A percentile compares a stretch with the other conserved stretches of the same genome.
phyloP scores from a whole-genome alignment of 2,329 filamentous ascomycete species.

The Periconia digitata region DNA sequence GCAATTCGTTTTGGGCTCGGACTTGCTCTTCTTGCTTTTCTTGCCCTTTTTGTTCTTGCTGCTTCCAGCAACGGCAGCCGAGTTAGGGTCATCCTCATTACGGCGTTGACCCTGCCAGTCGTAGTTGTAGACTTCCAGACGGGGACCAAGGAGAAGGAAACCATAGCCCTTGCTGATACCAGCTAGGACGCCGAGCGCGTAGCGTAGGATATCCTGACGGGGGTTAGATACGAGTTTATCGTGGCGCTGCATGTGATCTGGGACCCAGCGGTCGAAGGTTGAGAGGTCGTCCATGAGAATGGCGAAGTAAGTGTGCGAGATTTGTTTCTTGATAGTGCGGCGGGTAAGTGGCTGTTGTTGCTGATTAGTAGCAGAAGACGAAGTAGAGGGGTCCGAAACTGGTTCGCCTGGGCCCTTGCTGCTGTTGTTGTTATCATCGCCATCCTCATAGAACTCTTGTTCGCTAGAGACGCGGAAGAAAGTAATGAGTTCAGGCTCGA shows the following conservation, averaged over 20 bases:
- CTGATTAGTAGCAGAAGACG: not conserved
- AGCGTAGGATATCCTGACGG: conserved; percentile 24
- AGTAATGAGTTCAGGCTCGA: not conserved
- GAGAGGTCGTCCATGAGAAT: conserved; percentile 28
- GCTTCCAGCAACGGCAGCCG: not conserved
- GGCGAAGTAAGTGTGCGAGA: conserved; percentile 20
- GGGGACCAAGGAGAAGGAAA: conserved; percentile 26
- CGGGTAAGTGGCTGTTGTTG: not conserved
- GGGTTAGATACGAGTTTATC: conserved; percentile 8
- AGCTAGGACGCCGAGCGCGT: conserved; percentile 16
- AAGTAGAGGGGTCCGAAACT: too few relatives aligned
- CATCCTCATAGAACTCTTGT: not conserved
- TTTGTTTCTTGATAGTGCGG: not conserved
- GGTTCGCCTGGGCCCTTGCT: not conserved
- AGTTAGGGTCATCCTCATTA: not conserved
- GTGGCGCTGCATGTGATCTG: conserved; percentile 4
- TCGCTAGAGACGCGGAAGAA: not conserved
- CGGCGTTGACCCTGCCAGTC: not conserved
- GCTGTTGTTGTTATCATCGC: not conserved
- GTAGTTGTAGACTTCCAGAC: conserved; percentile 28
- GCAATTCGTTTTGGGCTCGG: not conserved
- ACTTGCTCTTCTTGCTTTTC: not conserved
- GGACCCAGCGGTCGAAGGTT: conserved; percentile 11
- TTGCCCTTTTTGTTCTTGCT: not conserved
- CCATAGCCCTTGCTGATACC: conserved; percentile 18